Evolutionary conservation across 257 asterid species (phyloP).

Genomic region (Parsonsia alboflavescens): DNA sequence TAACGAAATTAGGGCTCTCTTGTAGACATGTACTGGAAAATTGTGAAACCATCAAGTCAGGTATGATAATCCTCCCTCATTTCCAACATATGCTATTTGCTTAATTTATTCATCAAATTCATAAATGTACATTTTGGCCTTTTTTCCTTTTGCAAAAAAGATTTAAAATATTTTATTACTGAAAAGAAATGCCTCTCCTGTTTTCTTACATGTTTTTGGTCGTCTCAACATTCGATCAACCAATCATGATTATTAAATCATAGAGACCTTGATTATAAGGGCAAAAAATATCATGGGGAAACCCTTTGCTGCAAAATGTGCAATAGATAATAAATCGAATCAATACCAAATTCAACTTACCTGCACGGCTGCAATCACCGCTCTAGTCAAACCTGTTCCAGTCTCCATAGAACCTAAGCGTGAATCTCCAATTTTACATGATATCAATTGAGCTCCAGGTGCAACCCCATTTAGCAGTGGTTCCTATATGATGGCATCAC

Average conservation of each 20-base stretch:
- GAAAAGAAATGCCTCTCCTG: neutral
- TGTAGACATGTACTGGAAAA: neutral
- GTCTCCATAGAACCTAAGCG: slow-evolving; percentile 98
- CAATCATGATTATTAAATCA: neutral
- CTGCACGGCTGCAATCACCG: slow-evolving; percentile 94
- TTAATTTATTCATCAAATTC: neutral
- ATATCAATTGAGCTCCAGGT: slow-evolving; percentile 96
- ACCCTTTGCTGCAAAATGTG: neutral
- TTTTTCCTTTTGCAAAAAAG: neutral
- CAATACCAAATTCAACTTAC: slow-evolving; percentile 36
- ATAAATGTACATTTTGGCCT: neutral
- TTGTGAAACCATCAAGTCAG: neutral
- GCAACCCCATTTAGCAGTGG: slow-evolving; percentile 97
- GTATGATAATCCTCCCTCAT: neutral
- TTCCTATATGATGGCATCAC: slow-evolving; percentile 49
- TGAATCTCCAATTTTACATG: slow-evolving; percentile 97
- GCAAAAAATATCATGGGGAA: neutral
- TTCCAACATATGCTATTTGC: neutral
- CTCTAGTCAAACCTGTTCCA: slow-evolving; percentile 96
- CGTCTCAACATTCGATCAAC: neutral
- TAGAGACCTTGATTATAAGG: neutral
- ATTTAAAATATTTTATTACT: neutral
- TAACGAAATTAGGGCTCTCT: neutral
- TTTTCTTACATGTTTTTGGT: neutral
- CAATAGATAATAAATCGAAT: neutral